Conservation (phyloP, 2,329 filamentous ascomycete genomes). For the Achaetomium macrosporum region DNA sequence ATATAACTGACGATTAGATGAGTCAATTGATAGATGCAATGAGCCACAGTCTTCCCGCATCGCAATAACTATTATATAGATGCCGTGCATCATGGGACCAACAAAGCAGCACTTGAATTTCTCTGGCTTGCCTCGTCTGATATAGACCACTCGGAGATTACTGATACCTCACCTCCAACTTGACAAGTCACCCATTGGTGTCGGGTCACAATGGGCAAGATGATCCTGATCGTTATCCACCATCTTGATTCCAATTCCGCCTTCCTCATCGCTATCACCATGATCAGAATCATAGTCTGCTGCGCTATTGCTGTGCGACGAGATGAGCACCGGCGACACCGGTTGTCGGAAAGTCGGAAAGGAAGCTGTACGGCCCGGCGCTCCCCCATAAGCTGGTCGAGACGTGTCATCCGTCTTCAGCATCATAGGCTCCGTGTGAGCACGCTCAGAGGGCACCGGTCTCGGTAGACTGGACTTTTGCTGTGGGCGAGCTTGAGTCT, state of each 20-base stretch:
- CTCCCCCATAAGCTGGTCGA: neutral
- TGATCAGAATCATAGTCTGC: neutral
- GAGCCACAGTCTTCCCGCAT: too few species aligned
- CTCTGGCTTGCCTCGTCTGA: too few species aligned
- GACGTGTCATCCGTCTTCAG: neutral
- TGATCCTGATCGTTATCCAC: constrained; percentile 21
- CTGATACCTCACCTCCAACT: too few species aligned
- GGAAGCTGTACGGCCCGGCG: too few species aligned
- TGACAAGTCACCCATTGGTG: constrained; percentile 10
- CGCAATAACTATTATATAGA: too few species aligned
- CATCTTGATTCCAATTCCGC: constrained; percentile 21
- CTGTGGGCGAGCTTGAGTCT: neutral
- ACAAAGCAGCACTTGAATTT: too few species aligned
- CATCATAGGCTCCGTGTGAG: neutral
- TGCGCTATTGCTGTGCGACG: constrained; percentile 4
- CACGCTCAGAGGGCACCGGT: neutral
- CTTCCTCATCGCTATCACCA: constrained; percentile 12
- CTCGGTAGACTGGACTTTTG: neutral
- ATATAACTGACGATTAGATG: too few species aligned
- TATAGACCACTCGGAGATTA: too few species aligned
- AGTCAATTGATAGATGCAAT: too few species aligned
- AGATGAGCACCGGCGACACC: neutral
- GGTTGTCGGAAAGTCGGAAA: neutral
- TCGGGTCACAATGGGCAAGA: constrained; percentile 19
- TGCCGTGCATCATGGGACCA: too few species aligned